Evolutionary conservation across 345 rosid genomes (phyloP).

Genomic region (Arabidopsis arenosa): DNA sequence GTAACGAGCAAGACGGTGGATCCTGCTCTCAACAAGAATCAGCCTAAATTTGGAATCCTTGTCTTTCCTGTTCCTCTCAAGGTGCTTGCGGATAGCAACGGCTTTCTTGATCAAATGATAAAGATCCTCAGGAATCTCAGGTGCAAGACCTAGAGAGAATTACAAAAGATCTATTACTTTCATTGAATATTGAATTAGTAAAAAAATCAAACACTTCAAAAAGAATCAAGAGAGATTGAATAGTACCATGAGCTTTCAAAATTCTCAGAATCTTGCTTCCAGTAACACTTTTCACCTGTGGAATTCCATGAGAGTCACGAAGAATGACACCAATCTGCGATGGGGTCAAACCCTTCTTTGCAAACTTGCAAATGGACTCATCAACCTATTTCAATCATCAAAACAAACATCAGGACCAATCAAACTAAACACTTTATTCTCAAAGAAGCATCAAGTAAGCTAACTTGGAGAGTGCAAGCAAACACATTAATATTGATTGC

Average conservation of each 20-base stretch:
- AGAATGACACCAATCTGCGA: constrained; percentile 83
- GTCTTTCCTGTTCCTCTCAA: constrained; percentile 97
- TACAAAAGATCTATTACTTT: neutral
- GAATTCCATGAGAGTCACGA: constrained; percentile 79
- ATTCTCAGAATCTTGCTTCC: constrained; percentile 74
- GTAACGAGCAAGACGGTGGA: constrained; percentile 91
- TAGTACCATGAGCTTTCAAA: constrained; percentile 66
- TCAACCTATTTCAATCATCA: constrained; percentile 51
- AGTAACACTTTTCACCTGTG: constrained; percentile 72
- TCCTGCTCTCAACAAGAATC: constrained; percentile 94
- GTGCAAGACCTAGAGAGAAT: constrained; percentile 67
- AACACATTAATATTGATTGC: neutral
- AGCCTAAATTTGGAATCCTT: constrained; percentile 90
- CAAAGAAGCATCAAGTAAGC: neutral
- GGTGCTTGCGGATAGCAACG: constrained; percentile 88
- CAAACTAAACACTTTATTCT: neutral
- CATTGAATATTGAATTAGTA: neutral
- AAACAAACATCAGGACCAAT: neutral
- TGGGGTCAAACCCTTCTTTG: constrained; percentile 78
- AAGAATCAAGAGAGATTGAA: neutral
- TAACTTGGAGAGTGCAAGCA: neutral
- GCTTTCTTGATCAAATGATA: constrained; percentile 95
- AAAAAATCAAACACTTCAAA: neutral
- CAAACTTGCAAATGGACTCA: constrained; percentile 72
- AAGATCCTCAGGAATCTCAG: constrained; percentile 91